Evolutionary conservation across 371 early-diverging fungal genomes (phyloP).

Genomic region (Mortierella sp.): DNA sequence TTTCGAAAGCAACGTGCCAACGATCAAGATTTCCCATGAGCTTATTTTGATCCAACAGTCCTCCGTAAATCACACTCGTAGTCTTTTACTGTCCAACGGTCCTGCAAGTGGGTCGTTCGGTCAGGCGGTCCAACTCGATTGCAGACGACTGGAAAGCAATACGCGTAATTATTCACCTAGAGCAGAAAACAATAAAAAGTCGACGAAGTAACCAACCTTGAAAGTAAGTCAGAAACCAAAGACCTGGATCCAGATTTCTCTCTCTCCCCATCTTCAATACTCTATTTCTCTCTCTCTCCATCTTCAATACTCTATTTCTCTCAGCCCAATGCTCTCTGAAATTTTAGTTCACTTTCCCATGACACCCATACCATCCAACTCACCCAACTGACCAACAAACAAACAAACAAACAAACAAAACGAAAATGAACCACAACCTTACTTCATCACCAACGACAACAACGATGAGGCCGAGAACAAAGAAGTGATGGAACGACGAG

Average conservation of each 20-base stretch:
- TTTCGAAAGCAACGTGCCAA: not conserved
- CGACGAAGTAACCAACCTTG: not conserved
- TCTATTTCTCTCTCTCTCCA: not conserved
- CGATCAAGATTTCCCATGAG: not conserved
- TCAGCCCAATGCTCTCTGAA: too few relatives aligned
- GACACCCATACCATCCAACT: not conserved
- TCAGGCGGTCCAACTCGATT: not conserved
- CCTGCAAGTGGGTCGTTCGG: not conserved
- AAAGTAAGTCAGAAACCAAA: not conserved
- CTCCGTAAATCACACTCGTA: not conserved
- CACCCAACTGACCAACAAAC: too few relatives aligned
- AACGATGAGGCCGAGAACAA: not conserved
- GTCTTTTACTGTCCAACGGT: not conserved
- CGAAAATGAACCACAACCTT: not conserved
- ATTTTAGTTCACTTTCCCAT: constrained; percentile 3
- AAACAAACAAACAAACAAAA: not conserved
- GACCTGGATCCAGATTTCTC: not conserved
- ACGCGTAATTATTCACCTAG: not conserved
- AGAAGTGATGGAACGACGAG: not conserved
- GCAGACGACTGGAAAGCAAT: not conserved
- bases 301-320: not conserved
- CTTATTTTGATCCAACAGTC: not conserved
- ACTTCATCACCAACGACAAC: not conserved
- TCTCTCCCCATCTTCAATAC: not conserved
- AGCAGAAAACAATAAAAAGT: not conserved